A percentile compares a stretch with the other conserved stretches of the same genome.
phyloP scores from a whole-genome alignment of 2,329 filamentous ascomycete species.

The Scedosporium minutisporum region DNA sequence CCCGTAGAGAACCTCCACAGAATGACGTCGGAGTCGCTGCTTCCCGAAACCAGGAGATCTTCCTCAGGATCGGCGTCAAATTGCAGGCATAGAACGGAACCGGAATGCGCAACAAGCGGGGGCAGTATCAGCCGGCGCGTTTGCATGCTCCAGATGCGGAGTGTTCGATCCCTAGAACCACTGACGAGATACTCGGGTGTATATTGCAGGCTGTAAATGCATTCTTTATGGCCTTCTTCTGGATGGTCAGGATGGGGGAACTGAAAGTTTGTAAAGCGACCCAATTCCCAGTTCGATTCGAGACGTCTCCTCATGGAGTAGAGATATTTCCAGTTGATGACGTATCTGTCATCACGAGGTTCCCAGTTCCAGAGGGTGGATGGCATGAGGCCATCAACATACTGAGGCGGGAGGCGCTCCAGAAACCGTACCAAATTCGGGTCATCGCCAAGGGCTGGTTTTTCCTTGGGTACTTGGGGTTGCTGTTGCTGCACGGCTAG shows the following conservation, averaged over 20 bases:
- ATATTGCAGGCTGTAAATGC: constrained; percentile 92
- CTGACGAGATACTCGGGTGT: constrained; percentile 79
- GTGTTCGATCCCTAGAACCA: constrained; percentile 78
- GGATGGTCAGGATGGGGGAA: constrained; percentile 74
- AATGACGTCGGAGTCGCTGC: constrained; percentile 84
- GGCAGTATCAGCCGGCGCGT: constrained; percentile 65
- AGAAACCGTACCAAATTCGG: neutral
- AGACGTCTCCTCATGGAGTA: constrained; percentile 79
- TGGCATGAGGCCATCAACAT: neutral
- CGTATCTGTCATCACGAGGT: constrained; percentile 37
- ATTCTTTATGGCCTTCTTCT: constrained; percentile 80
- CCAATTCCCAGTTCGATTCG: constrained; percentile 85
- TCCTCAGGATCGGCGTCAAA: constrained; percentile 83
- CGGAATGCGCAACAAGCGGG: constrained; percentile 68
- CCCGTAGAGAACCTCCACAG: constrained; percentile 92
- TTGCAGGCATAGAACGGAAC: constrained; percentile 88
- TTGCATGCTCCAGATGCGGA: constrained; percentile 84
- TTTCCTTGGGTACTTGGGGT: neutral
- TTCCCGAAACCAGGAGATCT: constrained; percentile 90
- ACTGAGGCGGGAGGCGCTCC: neutral
- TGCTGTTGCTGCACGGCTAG: neutral
- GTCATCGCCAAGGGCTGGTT: neutral
- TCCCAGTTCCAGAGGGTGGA: constrained; percentile 39
- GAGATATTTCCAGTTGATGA: constrained; percentile 85
- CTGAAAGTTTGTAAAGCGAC: constrained; percentile 76